Evolutionary conservation across 345 rosid species (phyloP), one percentile per base, ranked within the genome.

Genomic region (Theobroma cacao): DNA sequence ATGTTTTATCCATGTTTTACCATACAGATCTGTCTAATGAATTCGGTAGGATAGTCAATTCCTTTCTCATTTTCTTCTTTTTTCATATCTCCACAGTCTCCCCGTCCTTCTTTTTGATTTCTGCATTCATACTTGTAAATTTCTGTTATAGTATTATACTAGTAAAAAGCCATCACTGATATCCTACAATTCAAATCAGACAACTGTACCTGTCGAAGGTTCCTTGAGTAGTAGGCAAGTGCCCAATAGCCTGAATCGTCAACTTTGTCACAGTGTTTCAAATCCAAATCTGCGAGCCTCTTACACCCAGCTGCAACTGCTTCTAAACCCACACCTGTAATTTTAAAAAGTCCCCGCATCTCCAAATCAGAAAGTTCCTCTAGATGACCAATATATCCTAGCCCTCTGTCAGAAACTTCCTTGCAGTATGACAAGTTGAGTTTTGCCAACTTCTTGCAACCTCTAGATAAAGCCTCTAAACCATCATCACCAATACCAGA

Each of bases 201-300:
- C 7, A 60, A 43, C 40, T 28, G 41, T 89, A 92, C 99, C 98
- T 95, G 99, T 81, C 93, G 83, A 81, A 95, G 79, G 85, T 95
- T 95, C 81, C 77, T 80, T 30, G 90, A 88, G 80, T 89, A 75
- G 82, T 80, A 88, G 22, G 96, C 91, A 15, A 93, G 91, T 2
- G 93, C 92, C 90, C 86, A 87, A 86, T 92, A 93, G 40, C 99
- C 99, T 0, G 80, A 83, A 84, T 93, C 98, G 79, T 89, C 92
- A 72, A 93, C 84, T 62, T 85, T 91, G 78, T 66, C 84, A 56
- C 99, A 93, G 70, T 81, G 92, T 76, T 95, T 93, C 67, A 95
- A 65, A 86, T 95, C 99, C 83, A 93, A 81, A 83, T 93, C 89
- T 6, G 87, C 68, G 59, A 95, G 79, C 75, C 84, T 85, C 85